Percentiles rank a stretch among this genome's conserved stretches.
These are phyloP conservation scores for Euphorbia tirucalli DNA, from an alignment of 345 rosid genomes.

Conservation along the genomic window DNA sequence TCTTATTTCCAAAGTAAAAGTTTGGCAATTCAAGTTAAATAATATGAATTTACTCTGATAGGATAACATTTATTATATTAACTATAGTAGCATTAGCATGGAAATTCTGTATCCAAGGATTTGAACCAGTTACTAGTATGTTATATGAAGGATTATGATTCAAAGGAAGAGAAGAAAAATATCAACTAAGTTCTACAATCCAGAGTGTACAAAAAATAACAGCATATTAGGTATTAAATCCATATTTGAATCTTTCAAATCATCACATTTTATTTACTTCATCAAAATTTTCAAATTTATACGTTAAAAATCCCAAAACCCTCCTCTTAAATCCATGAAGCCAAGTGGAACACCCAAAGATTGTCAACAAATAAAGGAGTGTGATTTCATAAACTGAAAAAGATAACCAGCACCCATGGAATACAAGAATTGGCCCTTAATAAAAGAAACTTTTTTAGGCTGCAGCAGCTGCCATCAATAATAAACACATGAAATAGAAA, in stretches of 20 bases:
- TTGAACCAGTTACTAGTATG: neutral
- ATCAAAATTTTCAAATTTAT: neutral
- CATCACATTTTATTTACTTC: neutral
- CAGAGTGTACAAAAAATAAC: neutral
- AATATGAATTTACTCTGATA: neutral
- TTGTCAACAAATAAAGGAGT: neutral
- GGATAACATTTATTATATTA: neutral
- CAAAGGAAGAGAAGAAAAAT: neutral
- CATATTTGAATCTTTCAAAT: neutral
- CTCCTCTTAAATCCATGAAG: conserved; percentile 4
- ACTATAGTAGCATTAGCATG: neutral
- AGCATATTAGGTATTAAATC: neutral
- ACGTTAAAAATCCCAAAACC: neutral
- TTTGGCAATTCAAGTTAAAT: conserved; percentile 3
- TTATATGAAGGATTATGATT: neutral
- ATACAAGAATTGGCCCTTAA: neutral
- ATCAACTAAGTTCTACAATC: too few relatives aligned
- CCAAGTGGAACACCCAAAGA: neutral
- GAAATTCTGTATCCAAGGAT: neutral
- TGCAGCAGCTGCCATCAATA: neutral
- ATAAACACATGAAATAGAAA: neutral
- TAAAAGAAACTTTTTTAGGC: neutral
- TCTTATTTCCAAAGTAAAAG: neutral
- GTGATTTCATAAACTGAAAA: neutral
- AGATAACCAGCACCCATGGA: neutral